Evolutionary conservation across 164 flowering plant genomes (phyloP).

Genomic region (Litsea cubeba): DNA sequence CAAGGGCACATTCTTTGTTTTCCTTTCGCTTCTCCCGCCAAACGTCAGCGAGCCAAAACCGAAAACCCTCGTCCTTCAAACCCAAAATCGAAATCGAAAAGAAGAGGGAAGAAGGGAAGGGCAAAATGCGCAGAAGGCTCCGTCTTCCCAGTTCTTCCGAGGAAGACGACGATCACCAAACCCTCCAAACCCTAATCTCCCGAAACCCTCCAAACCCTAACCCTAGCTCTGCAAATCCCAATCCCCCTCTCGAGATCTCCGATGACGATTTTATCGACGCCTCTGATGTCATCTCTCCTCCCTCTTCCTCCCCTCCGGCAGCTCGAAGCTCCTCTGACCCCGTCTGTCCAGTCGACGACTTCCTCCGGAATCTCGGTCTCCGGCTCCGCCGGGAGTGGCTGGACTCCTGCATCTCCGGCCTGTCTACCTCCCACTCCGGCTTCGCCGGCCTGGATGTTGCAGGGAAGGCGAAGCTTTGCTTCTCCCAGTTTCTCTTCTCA

Average conservation of each 20-base stretch:
- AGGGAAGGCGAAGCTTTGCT: slow-evolving; percentile 64
- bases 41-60: no score
- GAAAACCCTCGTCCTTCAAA: no score
- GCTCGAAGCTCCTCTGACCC: neutral
- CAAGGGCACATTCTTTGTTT: no score
- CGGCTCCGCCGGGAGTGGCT: slow-evolving; percentile 62
- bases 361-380: slow-evolving; percentile 46
- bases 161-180: slow-evolving; percentile 34
- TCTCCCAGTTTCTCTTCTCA: slow-evolving; percentile 58
- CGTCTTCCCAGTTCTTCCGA: slow-evolving; percentile 38
- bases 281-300: slow-evolving; percentile 30
- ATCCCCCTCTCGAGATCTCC: slow-evolving; percentile 33
- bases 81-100: no score
- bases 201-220: neutral
- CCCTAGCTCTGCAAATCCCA: slow-evolving; percentile 5
- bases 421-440: slow-evolving; percentile 36
- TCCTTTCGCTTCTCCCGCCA: no score
- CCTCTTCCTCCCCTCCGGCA: slow-evolving; percentile 15
- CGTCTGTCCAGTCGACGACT: slow-evolving; percentile 32
- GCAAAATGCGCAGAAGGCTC: slow-evolving; percentile 40
- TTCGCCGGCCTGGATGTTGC: slow-evolving; percentile 38
- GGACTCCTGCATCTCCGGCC: slow-evolving; percentile 42
- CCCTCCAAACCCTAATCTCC: neutral
- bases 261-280: slow-evolving; percentile 58
- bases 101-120: slow-evolving; percentile 4